A percentile compares a stretch with the other conserved stretches of the same genome.
phyloP scores from a whole-genome alignment of 2,329 filamentous ascomycete genomes.

The Amphichorda felina region DNA sequence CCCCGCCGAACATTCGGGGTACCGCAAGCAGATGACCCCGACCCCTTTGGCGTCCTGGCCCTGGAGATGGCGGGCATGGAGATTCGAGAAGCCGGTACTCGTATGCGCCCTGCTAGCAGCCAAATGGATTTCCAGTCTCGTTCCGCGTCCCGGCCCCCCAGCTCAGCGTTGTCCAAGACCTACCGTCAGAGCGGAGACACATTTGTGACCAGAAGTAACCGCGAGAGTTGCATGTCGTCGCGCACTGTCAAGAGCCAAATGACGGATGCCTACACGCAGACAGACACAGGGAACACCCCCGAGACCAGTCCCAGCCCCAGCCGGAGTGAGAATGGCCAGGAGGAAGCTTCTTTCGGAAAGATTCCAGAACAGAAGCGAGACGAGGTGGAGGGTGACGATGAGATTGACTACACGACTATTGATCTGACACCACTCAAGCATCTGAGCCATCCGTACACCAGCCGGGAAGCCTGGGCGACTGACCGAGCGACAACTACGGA shows the following conservation, averaged over 20 bases:
- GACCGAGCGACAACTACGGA: neutral
- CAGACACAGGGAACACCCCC: constrained; percentile 37
- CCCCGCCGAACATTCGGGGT: constrained; percentile 57
- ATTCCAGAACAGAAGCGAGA: neutral
- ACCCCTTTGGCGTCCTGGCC: constrained; percentile 83
- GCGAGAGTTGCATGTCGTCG: constrained; percentile 65
- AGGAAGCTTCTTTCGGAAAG: constrained; percentile 26
- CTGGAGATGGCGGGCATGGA: constrained; percentile 84
- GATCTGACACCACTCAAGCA: constrained; percentile 37
- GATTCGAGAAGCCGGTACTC: constrained; percentile 76
- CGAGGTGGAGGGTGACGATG: constrained; percentile 28
- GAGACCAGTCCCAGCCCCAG: constrained; percentile 42
- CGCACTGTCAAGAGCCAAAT: constrained; percentile 58
- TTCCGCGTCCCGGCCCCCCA: constrained; percentile 35
- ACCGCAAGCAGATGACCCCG: constrained; percentile 69
- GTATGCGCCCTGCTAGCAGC: constrained; percentile 58
- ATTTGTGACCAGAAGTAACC: constrained; percentile 43
- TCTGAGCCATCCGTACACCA: constrained; percentile 21
- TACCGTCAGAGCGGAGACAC: constrained; percentile 61
- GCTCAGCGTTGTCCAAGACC: constrained; percentile 34
- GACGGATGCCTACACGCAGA: constrained; percentile 59
- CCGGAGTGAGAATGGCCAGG: constrained; percentile 39
- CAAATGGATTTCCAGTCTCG: constrained; percentile 74
- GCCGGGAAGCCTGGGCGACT: constrained; percentile 7
- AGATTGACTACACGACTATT: constrained; percentile 49